A percentile compares a stretch with the other conserved stretches of the same genome.
Conservation (phyloP, 495 filamentous ascomycete genomes). For the Barbatosphaeria neglecta region DNA sequence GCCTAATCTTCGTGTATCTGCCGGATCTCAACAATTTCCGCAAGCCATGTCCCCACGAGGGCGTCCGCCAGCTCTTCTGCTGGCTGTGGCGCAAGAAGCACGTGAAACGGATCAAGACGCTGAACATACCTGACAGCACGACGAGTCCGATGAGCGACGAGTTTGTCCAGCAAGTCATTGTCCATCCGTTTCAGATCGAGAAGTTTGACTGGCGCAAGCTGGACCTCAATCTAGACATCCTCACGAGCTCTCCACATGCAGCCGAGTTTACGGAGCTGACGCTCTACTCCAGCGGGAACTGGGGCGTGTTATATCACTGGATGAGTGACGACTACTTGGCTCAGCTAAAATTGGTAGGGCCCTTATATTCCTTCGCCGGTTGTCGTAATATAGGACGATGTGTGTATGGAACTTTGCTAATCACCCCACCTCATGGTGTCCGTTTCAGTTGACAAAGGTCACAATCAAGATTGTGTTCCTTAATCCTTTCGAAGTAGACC, state of each 20-base stretch:
- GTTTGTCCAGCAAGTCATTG: not conserved
- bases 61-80: not conserved
- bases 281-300: constrained; percentile 1
- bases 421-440: too few relatives aligned
- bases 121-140: constrained; percentile 1
- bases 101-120: not conserved
- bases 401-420: too few relatives aligned
- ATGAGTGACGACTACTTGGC: not conserved
- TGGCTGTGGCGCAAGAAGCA: not conserved
- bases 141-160: not conserved
- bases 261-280: not conserved
- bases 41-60: not conserved
- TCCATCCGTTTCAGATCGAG: not conserved
- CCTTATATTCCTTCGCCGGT: too few relatives aligned
- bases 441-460: too few relatives aligned
- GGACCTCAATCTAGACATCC: not conserved
- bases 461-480: too few relatives aligned
- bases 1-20: not conserved
- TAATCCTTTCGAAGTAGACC: too few relatives aligned
- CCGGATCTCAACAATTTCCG: not conserved
- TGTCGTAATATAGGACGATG: too few relatives aligned
- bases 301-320: constrained; percentile 1
- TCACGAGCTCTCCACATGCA: not conserved
- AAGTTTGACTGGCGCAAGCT: not conserved
- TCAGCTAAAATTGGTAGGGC: not conserved